phyloP scores from a whole-genome alignment of 2,329 filamentous ascomycete genomes.

The Elsinoe arachidis region DNA sequence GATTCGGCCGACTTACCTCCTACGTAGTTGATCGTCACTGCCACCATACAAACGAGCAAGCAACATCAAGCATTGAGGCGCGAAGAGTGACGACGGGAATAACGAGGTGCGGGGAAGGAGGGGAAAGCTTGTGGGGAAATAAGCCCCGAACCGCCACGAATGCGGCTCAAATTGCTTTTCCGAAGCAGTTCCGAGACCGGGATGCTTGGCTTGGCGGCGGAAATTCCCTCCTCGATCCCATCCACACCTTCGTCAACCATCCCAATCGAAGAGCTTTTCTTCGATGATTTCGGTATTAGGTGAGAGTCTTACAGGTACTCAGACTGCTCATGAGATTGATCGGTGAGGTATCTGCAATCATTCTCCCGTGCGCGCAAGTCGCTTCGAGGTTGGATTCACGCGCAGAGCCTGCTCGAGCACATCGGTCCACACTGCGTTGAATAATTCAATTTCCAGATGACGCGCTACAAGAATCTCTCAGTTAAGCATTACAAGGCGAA shows the following conservation, averaged over 20 bases:
- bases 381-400: too few species aligned
- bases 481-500: neutral
- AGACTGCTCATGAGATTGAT: too few species aligned
- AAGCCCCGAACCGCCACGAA: neutral
- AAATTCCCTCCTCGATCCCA: neutral
- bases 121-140: conserved; percentile 7
- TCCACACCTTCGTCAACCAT: too few species aligned
- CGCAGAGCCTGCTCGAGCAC: too few species aligned
- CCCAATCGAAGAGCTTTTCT: too few species aligned
- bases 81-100: neutral
- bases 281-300: too few species aligned
- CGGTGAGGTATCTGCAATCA: too few species aligned
- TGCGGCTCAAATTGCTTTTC: neutral
- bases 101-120: conserved; percentile 3
- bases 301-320: too few species aligned
- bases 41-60: neutral
- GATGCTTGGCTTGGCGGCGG: neutral
- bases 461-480: neutral
- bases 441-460: too few species aligned
- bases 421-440: too few species aligned
- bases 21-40: conserved; percentile 6
- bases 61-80: neutral
- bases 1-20: neutral
- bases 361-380: too few species aligned
- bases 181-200: neutral